phyloP scores from a whole-genome alignment of 305 asterid species.

The Salvia sclarea region DNA sequence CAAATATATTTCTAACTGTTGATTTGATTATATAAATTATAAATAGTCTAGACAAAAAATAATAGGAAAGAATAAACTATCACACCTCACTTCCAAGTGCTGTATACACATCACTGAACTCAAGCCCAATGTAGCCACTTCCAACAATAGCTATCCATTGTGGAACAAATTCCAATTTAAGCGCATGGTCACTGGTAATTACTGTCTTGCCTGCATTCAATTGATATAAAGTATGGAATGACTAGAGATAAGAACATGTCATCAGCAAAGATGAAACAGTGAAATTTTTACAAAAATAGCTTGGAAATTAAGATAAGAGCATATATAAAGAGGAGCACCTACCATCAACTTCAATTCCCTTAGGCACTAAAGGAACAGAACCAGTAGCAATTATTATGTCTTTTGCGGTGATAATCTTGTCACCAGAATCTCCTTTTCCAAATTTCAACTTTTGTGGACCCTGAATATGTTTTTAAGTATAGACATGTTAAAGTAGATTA shows the following conservation, averaged over 20 bases:
- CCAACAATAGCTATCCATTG: conserved; percentile 96
- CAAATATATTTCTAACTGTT: conserved; percentile 2
- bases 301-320: conserved; percentile 22
- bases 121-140: conserved; percentile 98
- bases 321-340: conserved; percentile 35
- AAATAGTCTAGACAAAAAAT: conserved; percentile 23
- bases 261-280: conserved; percentile 17
- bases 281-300: conserved; percentile 24
- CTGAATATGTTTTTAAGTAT: conserved; percentile 42
- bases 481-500: conserved; percentile 22
- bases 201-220: conserved; percentile 79
- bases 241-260: conserved; percentile 19
- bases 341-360: conserved; percentile 98
- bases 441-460: conserved; percentile 93
- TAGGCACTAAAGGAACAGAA: conserved; percentile 88
- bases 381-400: conserved; percentile 95
- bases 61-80: conserved; percentile 18
- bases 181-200: conserved; percentile 95
- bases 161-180: conserved; percentile 85
- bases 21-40: too few relatives aligned
- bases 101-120: conserved; percentile 94
- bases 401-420: conserved; percentile 75
- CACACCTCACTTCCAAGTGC: conserved; percentile 98
- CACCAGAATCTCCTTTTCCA: conserved; percentile 68
- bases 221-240: conserved; percentile 14